Percentiles rank a stretch among this genome's conserved stretches.
Conservation (phyloP, 164 flowering plant species). For the Platanus orientalis region DNA sequence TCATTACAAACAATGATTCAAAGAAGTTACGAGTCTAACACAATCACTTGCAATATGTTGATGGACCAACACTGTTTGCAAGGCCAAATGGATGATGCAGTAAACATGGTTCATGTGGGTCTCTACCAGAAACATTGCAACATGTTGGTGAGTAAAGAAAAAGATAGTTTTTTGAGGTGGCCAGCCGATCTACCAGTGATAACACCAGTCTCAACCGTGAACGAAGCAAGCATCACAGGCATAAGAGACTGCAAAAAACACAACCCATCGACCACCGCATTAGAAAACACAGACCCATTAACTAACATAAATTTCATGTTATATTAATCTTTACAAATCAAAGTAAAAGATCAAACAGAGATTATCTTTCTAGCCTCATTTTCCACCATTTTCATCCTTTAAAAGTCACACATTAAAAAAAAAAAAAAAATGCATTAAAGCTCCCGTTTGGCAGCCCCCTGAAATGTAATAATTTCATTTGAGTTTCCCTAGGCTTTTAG, state of each 20-base stretch:
- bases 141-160: constrained; percentile 48
- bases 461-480: no score
- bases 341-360: background rate
- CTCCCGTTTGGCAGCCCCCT: no score
- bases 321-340: no score
- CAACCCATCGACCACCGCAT: background rate
- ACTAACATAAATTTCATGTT: background rate
- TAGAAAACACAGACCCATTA: background rate
- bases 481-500: no score
- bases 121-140: constrained; percentile 57
- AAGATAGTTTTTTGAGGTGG: constrained; percentile 42
- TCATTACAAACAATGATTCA: constrained; percentile 37
- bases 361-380: no score
- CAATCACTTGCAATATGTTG: constrained; percentile 30
- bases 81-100: constrained; percentile 14
- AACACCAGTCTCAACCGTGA: constrained; percentile 41
- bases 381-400: no score
- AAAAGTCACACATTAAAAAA: no score
- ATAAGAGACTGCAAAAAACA: constrained; percentile 36
- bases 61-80: constrained; percentile 30
- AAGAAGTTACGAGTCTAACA: constrained; percentile 34
- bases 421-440: no score
- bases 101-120: background rate
- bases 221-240: constrained; percentile 46
- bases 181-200: constrained; percentile 33